These are phyloP conservation scores for Ophiorrhiza pumila DNA, from an alignment of 257 asterid genomes.

Conservation along the genomic window DNA sequence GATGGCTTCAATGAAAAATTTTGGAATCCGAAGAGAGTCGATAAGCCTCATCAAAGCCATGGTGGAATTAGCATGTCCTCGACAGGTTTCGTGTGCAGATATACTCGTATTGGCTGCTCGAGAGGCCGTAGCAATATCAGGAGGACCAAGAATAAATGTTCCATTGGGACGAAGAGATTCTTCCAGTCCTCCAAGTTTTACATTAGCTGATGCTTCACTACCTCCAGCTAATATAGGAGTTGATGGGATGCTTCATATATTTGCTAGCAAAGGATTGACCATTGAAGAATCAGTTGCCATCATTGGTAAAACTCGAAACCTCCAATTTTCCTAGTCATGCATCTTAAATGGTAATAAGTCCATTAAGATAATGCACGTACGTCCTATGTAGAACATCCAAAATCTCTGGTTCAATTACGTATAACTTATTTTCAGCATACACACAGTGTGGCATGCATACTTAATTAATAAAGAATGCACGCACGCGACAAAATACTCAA, in stretches of 20 bases:
- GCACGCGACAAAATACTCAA: too few relatives aligned
- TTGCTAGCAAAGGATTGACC: slow-evolving; percentile 33
- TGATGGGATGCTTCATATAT: slow-evolving; percentile 31
- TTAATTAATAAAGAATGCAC: too few relatives aligned
- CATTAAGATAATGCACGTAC: too few relatives aligned
- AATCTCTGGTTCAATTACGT: too few relatives aligned
- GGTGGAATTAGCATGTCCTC: slow-evolving; percentile 45
- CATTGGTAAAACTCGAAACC: slow-evolving; percentile 30
- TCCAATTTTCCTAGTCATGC: background rate
- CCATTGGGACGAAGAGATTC: slow-evolving; percentile 59
- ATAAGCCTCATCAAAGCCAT: slow-evolving; percentile 33
- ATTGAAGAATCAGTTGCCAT: slow-evolving; percentile 55
- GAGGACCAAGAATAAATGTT: slow-evolving; percentile 45
- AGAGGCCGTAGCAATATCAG: slow-evolving; percentile 44
- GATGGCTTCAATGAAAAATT: slow-evolving; percentile 33
- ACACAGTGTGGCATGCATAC: too few relatives aligned
- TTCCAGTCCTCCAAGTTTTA: slow-evolving; percentile 14
- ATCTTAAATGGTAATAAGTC: too few relatives aligned
- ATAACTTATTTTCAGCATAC: too few relatives aligned
- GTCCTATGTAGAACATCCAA: too few relatives aligned
- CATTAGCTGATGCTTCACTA: slow-evolving; percentile 30
- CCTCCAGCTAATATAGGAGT: slow-evolving; percentile 37
- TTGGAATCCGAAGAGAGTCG: slow-evolving; percentile 37
- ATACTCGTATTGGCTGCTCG: slow-evolving; percentile 48
- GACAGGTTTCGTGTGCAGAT: slow-evolving; percentile 54